Conservation (phyloP, 2,329 filamentous ascomycete genomes). For the Phaeophleospora eucalypticola region DNA sequence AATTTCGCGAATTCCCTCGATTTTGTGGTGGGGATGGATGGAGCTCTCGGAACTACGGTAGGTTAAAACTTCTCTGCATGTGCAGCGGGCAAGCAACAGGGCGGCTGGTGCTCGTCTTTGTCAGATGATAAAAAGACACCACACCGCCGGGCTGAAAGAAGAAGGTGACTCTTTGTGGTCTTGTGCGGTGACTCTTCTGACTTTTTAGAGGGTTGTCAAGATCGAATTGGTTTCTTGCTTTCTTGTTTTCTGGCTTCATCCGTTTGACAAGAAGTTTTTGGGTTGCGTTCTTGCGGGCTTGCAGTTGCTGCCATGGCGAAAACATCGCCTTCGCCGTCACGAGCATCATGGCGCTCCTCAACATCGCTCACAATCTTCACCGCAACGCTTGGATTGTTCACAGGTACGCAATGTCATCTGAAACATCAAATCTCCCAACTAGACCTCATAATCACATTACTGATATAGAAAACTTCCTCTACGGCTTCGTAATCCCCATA, state of each 20-base stretch:
- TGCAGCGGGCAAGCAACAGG: neutral
- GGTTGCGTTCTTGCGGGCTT: neutral
- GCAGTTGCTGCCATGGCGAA: neutral
- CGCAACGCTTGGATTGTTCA: slow-evolving; percentile 18
- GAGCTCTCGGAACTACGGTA: no score
- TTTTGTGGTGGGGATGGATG: no score
- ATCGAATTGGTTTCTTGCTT: no score
- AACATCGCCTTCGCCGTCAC: neutral
- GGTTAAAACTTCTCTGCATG: neutral
- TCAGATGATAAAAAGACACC: neutral
- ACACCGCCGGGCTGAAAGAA: no score
- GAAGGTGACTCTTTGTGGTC: no score
- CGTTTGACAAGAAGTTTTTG: no score
- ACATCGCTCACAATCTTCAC: slow-evolving; percentile 14
- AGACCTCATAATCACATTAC: slow-evolving; percentile 1
- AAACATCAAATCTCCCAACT: neutral
- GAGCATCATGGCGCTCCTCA: slow-evolving; percentile 15
- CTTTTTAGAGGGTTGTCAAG: no score
- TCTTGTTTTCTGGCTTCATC: no score
- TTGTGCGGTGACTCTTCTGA: no score
- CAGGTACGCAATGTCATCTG: slow-evolving; percentile 7
- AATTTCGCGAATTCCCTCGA: no score
- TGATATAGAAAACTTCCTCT: slow-evolving; percentile 19
- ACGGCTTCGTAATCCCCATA: slow-evolving; percentile 19
- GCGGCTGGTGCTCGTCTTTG: neutral